Evolutionary conservation across 2,329 filamentous ascomycete genomes (phyloP), one percentile per base, ranked within the genome.

Genomic region (Trichoderma simmonsii): DNA sequence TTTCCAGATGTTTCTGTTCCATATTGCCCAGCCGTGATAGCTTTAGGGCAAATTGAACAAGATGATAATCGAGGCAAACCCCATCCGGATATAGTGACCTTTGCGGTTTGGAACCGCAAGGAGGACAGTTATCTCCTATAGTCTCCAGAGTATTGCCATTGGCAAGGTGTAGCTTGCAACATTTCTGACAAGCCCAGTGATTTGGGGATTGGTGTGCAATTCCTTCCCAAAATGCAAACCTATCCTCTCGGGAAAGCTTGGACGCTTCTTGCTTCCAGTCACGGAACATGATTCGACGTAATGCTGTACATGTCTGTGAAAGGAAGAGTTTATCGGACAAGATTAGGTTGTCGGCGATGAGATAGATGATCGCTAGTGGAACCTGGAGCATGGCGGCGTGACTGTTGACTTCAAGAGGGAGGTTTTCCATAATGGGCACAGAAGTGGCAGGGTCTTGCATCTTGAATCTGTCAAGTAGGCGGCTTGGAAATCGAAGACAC

Each of bases 231-330:
- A 67, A 67, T 18, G 4, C 24, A n/a, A 57, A 7, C 32, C 36
- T 24, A 28, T 67, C 15, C 30, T 43, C 48, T n/a, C 36, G 36
- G 51, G 64, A 43, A 2, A 67, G 32, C 18, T 28, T 51, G n/a
- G 7, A 15, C 30, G 57, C 14, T 24, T 6, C 36, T 34, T 34
- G 30, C 24, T 30, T 14, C 66, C 66, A 69, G 7, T 69, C 56
- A 34, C 26, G 15, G 26, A 59, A 14, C 36, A 39, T 6, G 34
- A 67, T 26, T 36, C n/a, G 51, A 18, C 56, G 66, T 11, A 69
- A 8, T 4, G 66, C 57, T 51, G 26, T 60, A n/a, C 66, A 69
- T 30, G 66, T 69, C 6, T 69, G 66, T n/a, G 66, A 69, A 36
- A 69, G 56, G 15, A 36, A 56, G 7, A 69, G 26, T 60, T 34